Evolutionary conservation across 208 protist species (phyloP).

Genomic region (Trypanosomatidae sp.): DNA sequence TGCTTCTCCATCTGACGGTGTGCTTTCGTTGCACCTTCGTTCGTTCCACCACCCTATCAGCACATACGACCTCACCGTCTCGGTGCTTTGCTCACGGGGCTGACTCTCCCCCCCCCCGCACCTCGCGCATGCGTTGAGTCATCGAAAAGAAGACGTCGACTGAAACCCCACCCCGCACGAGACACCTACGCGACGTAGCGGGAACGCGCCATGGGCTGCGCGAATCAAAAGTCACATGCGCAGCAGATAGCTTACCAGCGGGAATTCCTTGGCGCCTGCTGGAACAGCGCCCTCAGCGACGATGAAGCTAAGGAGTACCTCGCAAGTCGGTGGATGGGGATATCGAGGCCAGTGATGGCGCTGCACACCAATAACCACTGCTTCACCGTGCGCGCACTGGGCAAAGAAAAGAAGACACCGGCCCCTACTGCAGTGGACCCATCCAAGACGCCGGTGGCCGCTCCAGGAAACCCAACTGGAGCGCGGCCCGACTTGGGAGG

Average conservation of each 20-base stretch:
- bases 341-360: constrained; percentile 46
- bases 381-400: constrained; percentile 37
- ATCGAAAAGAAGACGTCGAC: background rate
- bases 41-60: background rate
- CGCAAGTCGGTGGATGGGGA: constrained; percentile 51
- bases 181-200: background rate
- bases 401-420: constrained; percentile 19
- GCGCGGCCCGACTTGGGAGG: constrained; percentile 4
- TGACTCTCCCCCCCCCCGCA: background rate
- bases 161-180: background rate
- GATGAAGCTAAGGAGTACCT: constrained; percentile 41
- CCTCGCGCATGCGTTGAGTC: background rate
- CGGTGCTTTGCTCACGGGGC: background rate
- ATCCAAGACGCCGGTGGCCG: background rate
- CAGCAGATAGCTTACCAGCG: constrained; percentile 57
- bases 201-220: constrained; percentile 27
- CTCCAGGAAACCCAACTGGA: constrained; percentile 1
- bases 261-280: constrained; percentile 57
- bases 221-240: constrained; percentile 31
- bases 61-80: background rate
- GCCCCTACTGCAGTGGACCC: background rate
- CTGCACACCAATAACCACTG: constrained; percentile 50
- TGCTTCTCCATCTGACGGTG: background rate
- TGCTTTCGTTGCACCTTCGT: background rate
- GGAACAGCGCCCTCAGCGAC: constrained; percentile 43